A percentile compares a stretch with the other conserved stretches of the same genome.
Conservation (phyloP, 2,329 filamentous ascomycete genomes). For the Cyphellophora attinorum region DNA sequence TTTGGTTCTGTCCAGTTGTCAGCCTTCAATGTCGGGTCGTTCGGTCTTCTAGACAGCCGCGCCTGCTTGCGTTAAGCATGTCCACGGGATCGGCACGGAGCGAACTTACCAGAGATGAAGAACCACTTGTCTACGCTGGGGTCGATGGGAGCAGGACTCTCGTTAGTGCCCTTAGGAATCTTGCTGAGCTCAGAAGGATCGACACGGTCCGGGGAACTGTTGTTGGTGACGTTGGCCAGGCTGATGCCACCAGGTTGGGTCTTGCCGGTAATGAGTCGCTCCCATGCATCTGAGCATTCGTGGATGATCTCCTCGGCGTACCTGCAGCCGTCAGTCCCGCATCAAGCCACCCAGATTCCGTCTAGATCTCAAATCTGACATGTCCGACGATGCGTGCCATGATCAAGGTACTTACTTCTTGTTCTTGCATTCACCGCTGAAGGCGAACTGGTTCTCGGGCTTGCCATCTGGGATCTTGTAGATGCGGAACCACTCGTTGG, state of each 20-base stretch:
- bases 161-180: slow-evolving; percentile 71
- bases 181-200: slow-evolving; percentile 60
- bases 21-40: slow-evolving; percentile 6
- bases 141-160: slow-evolving; percentile 81
- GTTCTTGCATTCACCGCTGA: slow-evolving; percentile 99
- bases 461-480: slow-evolving; percentile 99
- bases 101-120: slow-evolving; percentile 99
- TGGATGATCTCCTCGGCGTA: slow-evolving; percentile 93
- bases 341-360: no score
- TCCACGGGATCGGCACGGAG: no score
- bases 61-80: no score
- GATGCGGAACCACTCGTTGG: slow-evolving; percentile 99
- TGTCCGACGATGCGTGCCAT: slow-evolving; percentile 94
- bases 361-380: no score
- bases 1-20: slow-evolving; percentile 14
- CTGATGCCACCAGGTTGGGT: slow-evolving; percentile 65
- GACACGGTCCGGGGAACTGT: slow-evolving; percentile 63
- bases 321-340: no score
- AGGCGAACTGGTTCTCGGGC: slow-evolving; percentile 99
- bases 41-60: slow-evolving; percentile 58
- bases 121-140: slow-evolving; percentile 99
- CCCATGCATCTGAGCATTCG: slow-evolving; percentile 95
- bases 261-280: slow-evolving; percentile 90
- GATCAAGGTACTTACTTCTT: no score
- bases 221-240: slow-evolving; percentile 73